Base-by-base conservation (phyloP, 2,329 filamentous ascomycete genomes). In the Rhynchosporium secalis region DNA sequence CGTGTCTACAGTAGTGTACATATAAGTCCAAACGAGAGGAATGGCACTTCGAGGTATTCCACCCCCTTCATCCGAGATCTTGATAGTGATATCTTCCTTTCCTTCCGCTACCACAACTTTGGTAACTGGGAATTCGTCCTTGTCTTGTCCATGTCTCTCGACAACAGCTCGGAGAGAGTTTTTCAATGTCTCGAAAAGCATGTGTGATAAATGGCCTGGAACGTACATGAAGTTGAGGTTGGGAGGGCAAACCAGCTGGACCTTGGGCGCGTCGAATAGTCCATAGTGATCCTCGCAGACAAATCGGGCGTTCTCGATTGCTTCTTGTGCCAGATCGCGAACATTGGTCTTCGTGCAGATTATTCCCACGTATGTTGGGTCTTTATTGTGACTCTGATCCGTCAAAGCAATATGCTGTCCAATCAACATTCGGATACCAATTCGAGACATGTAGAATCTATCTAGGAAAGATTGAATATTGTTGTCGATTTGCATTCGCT, bases 281-380 rank as follows among this genome's bases (percentile, higher is more conserved):
- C 95, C 95, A 74, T 98, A 99, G 78, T 98, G 94, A 75, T 98
- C 95, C 77, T 99, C 95, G 75, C 95, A 99, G 40, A 99, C 95
- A 73, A 98, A 99, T n/a, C 95, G 87, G 47, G 95, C 95, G 72
- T 99, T 99, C 74, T 98, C 95, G 72, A 99, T 98, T 64, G 95
- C 95, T 78, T 99, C 95, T 74, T 96, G 88, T 3, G 95, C 95
- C 55, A 99, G 86, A 70, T 99, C 95, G 62, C 87, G 87, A 45
- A 99, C 94, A 72, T 97, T 99, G 31, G 95, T 98, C 80, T 96
- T 96, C 64, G 95, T 99, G 81, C 95, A 99, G 74, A 99, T 99
- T 69, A 99, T 97, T 66, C 95, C 95, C 69, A 99, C 95, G 74
- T 99, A 98, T 65, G 92, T 91, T 43, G 92, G 92, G 76, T 98